Base-by-base conservation (phyloP, 116 monocot species). In the Trichopus zeylanicus region DNA sequence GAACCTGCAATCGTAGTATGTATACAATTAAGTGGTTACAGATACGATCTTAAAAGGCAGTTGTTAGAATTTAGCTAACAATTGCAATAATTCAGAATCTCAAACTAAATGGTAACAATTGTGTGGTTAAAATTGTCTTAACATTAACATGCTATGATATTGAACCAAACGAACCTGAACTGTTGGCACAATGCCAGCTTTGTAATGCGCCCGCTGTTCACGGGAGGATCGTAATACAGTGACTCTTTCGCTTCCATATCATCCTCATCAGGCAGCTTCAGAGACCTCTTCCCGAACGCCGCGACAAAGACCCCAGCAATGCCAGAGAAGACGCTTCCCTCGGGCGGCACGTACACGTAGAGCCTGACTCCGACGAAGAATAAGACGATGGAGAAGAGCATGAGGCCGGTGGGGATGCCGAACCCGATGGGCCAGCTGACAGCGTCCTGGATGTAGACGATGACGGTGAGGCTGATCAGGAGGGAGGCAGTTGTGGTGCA, bases 351-450 rank as follows among this genome's bases (percentile, higher is more conserved):
- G 65, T 39, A 47, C 22, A 78, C 42, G 57, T 93, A 93, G 30
- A 93, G 73, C 3, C 66, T 78, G 48, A 70, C 76, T 15, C 92
- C 92, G 15, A 62, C 7, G 22, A 81, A 66, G 62, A 93, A 82
- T 30, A 70, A 65, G 4, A 82, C 48, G 3, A 84, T 57, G 2
- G 92, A 87, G 24, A 82, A 1, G 31, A 53, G 70, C 88, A 93
- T 88, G 59, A 71, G 78, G 0, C 70, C 19, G 42, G 84, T 70
- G 11, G 92, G 93, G 30, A 93, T 84, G 23, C 74, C 85, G 4
- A 93, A 62, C 0, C 93, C 93, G 62, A 75, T 61, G 1, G 78
- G 81, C 93, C 93, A 93, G 8, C 93, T 77, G 10, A 93, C 79
- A 29, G 88, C 81, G 22, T 85, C 82, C 67, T 93, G 93, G 13